A percentile compares a stretch with the other conserved stretches of the same genome.
These are phyloP conservation scores for Spiromastix sp. DNA, from an alignment of 2,329 filamentous ascomycete species.

Conservation along the genomic window DNA sequence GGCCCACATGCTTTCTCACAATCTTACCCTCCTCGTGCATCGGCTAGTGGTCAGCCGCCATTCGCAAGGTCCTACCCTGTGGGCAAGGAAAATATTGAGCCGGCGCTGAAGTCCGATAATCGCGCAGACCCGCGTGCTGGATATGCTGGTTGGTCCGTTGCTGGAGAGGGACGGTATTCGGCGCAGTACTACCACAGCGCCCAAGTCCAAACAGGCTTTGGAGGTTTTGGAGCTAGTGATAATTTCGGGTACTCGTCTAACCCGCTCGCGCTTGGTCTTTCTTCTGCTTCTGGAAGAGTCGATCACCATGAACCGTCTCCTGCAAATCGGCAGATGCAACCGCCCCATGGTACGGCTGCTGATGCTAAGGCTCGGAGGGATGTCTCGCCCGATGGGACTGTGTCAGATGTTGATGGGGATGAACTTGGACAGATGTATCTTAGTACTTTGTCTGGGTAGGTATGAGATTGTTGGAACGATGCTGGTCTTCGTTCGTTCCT, in stretches of 20 bases:
- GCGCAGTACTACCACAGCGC: conserved; percentile 20
- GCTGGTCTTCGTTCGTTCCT: no score
- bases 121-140: conserved; percentile 16
- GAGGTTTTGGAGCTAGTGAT: conserved; percentile 16
- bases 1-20: conserved; percentile 12
- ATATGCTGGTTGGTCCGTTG: conserved; percentile 17
- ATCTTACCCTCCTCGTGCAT: conserved; percentile 12
- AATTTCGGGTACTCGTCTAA: conserved; percentile 22
- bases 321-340: no score
- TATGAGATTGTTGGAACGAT: no score
- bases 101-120: conserved; percentile 12
- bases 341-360: conserved; percentile 6
- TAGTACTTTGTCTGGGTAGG: conserved; percentile 11
- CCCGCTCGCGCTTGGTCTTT: no score
- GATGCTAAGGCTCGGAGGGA: conserved; percentile 11
- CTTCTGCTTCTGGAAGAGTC: conserved; percentile 15
- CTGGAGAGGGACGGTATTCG: conserved; percentile 14
- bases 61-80: conserved; percentile 4
- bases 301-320: conserved; percentile 1
- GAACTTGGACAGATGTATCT: conserved; percentile 26
- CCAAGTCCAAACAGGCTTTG: conserved; percentile 14
- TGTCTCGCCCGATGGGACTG: conserved; percentile 24
- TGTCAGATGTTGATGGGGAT: conserved; percentile 24
- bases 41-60: background rate
- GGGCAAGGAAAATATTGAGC: conserved; percentile 32